These are phyloP conservation scores for Metarhizium sp. DNA, from an alignment of 2,329 filamentous ascomycete species.

Conservation along the genomic window DNA sequence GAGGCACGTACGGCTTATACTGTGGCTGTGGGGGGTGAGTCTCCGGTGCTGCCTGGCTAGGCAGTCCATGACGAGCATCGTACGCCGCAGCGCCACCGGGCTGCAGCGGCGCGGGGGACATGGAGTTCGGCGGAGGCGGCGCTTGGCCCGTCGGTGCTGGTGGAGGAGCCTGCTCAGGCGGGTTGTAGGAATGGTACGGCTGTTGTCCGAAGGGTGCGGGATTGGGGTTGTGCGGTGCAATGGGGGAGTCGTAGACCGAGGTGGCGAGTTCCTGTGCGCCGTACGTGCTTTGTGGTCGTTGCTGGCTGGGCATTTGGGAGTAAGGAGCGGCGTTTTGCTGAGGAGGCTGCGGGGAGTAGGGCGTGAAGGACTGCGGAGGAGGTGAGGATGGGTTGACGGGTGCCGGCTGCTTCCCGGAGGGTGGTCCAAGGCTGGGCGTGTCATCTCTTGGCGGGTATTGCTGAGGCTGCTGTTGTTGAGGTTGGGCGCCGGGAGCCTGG, in stretches of 20 bases:
- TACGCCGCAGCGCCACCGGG: slow-evolving; percentile 32
- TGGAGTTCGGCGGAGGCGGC: slow-evolving; percentile 19
- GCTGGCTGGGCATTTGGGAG: slow-evolving; percentile 26
- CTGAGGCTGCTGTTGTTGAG: slow-evolving; percentile 29
- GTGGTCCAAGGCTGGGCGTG: slow-evolving; percentile 32
- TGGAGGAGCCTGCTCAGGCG: slow-evolving; percentile 28
- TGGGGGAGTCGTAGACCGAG: slow-evolving; percentile 66
- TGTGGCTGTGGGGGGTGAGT: slow-evolving; percentile 29
- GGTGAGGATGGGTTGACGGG: slow-evolving; percentile 39
- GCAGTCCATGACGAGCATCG: slow-evolving; percentile 40
- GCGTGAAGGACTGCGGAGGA: slow-evolving; percentile 32
- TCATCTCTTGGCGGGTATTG: slow-evolving; percentile 43
- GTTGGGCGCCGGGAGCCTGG: slow-evolving; percentile 19
- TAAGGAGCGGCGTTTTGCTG: slow-evolving; percentile 27
- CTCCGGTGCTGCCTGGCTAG: slow-evolving; percentile 28
- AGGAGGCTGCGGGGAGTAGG: slow-evolving; percentile 30
- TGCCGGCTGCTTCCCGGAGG: background rate
- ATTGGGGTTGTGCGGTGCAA: slow-evolving; percentile 41
- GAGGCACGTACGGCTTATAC: slow-evolving; percentile 53
- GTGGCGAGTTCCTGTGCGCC: slow-evolving; percentile 71
- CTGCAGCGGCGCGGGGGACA: slow-evolving; percentile 35
- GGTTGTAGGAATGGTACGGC: slow-evolving; percentile 34
- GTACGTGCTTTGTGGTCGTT: slow-evolving; percentile 58
- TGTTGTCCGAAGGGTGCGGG: slow-evolving; percentile 18
- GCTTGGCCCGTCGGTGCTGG: slow-evolving; percentile 28